These are phyloP conservation scores for Rhodotorula sp. DNA, from an alignment of 1,284 basidiomycete genomes.

Conservation along the genomic window DNA sequence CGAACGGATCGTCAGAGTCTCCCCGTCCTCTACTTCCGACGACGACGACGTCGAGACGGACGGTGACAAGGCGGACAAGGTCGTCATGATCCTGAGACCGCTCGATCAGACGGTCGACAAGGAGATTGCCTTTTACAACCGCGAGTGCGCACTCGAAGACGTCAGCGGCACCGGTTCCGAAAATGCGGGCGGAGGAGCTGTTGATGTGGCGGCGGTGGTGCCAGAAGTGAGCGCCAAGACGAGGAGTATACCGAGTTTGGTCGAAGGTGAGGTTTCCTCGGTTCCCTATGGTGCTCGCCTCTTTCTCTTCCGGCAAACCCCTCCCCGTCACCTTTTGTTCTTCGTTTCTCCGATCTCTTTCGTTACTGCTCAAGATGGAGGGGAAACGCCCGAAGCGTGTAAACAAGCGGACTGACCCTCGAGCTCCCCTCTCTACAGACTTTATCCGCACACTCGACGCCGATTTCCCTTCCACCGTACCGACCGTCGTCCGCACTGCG, in stretches of 20 bases:
- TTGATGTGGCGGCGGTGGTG: conserved; percentile 3
- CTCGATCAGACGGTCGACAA: conserved; percentile 1
- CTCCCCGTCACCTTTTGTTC: no score
- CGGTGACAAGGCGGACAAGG: neutral
- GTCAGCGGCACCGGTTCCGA: neutral
- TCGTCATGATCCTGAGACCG: conserved; percentile 25
- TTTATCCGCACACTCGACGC: conserved; percentile 35
- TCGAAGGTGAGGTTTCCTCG: conserved; percentile 33
- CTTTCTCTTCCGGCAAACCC: no score
- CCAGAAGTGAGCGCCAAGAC: conserved; percentile 15
- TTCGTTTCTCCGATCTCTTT: no score
- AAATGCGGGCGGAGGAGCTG: no score
- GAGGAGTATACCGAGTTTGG: conserved; percentile 19
- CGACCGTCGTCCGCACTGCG: conserved; percentile 38
- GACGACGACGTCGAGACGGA: no score
- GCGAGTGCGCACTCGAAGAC: neutral
- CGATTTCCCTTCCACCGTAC: conserved; percentile 38
- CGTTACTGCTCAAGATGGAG: no score
- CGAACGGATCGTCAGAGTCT: neutral
- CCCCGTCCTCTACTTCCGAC: no score
- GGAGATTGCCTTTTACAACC: conserved; percentile 22
- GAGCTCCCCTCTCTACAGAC: conserved; percentile 20
- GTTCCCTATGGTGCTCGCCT: no score
- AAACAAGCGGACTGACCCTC: no score
- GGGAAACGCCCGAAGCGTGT: no score